Conservation (phyloP, 2,329 filamentous ascomycete species). For the Emmonsia crescens region DNA sequence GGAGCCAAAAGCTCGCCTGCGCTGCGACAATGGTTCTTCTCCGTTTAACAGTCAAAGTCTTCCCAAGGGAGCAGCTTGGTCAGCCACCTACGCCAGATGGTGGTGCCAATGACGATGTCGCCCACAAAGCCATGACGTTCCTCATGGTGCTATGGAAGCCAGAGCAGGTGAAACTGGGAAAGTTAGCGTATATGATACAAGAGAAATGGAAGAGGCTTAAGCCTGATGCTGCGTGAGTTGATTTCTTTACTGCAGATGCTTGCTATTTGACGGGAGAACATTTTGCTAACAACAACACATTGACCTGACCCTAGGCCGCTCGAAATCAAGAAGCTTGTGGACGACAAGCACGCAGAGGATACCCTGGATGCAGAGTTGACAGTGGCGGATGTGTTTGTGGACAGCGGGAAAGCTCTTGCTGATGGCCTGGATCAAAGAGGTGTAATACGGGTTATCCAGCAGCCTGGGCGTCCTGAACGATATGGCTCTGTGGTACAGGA, state of each 20-base stretch:
- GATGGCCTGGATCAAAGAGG: conserved; percentile 28
- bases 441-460: conserved; percentile 26
- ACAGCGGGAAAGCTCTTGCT: conserved; percentile 24
- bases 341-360: conserved; percentile 23
- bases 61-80: conserved; percentile 18
- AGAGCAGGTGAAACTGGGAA: conserved; percentile 22
- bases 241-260: neutral
- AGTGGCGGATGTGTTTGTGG: conserved; percentile 30
- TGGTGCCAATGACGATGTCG: conserved; percentile 12
- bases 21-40: conserved; percentile 24
- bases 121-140: conserved; percentile 19
- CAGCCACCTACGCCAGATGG: conserved; percentile 1
- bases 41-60: conserved; percentile 28
- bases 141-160: conserved; percentile 23
- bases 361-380: conserved; percentile 25
- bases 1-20: neutral
- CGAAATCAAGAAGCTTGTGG: conserved; percentile 28
- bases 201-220: conserved; percentile 25
- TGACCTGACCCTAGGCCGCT: conserved; percentile 21
- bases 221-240: conserved; percentile 24
- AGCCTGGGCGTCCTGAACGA: conserved; percentile 18
- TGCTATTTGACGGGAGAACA: neutral
- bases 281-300: neutral
- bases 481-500: conserved; percentile 28
- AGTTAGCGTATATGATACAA: conserved; percentile 23